Percentiles rank a stretch among this genome's conserved stretches.
phyloP scores from a whole-genome alignment of 2,329 filamentous ascomycete species.

The Diplodia scrobiculata region DNA sequence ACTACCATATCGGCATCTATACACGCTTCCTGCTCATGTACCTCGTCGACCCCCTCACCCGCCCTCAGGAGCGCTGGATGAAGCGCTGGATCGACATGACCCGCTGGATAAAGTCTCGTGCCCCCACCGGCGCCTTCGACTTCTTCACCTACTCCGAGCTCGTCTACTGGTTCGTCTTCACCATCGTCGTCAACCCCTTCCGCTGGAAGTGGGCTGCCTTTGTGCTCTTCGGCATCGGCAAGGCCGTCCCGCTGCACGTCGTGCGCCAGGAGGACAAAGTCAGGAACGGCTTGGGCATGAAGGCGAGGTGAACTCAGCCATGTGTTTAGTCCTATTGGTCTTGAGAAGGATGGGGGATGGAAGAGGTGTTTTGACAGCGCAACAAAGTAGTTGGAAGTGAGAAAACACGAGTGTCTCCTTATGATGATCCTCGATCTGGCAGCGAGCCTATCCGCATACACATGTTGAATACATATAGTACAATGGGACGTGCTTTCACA shows the following conservation, averaged over 20 bases:
- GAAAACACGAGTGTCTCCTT: neutral
- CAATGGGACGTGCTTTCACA: neutral
- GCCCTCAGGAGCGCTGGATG: conserved; percentile 74
- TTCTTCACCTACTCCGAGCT: conserved; percentile 88
- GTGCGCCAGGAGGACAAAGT: conserved; percentile 67
- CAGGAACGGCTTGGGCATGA: conserved; percentile 42
- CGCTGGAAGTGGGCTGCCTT: conserved; percentile 88
- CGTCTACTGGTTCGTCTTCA: conserved; percentile 82
- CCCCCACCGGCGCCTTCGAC: conserved; percentile 77
- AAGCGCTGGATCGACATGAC: conserved; percentile 86
- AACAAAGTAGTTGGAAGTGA: neutral
- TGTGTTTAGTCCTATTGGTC: too few species aligned
- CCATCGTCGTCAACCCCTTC: conserved; percentile 78
- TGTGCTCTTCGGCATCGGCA: conserved; percentile 75
- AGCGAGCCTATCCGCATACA: neutral
- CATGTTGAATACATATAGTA: neutral
- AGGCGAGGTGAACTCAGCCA: neutral
- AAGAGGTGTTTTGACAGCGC: too few species aligned
- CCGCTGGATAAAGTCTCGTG: conserved; percentile 65
- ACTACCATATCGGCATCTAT: conserved; percentile 90
- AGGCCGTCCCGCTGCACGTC: conserved; percentile 65
- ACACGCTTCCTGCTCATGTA: conserved; percentile 86
- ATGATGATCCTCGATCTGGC: neutral
- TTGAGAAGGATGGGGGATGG: too few species aligned
- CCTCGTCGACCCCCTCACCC: conserved; percentile 73